Evolutionary conservation across 2,329 filamentous ascomycete genomes (phyloP).

Genomic region (Microdochium nivale): DNA sequence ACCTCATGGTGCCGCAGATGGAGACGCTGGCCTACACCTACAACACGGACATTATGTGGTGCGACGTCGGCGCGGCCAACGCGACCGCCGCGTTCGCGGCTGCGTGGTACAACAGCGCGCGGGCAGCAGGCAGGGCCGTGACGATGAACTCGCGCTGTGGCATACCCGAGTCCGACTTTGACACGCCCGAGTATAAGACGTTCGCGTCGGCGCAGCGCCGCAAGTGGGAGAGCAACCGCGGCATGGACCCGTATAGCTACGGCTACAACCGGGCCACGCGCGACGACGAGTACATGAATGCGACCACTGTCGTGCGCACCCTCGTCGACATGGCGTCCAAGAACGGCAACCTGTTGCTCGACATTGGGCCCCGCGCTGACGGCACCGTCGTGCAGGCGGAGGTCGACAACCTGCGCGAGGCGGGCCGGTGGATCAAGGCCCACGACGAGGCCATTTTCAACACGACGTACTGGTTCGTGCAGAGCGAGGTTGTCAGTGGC

Average conservation of each 20-base stretch:
- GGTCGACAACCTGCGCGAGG: conserved; percentile 35
- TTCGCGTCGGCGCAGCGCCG: conserved; percentile 39
- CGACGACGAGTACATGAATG: conserved; percentile 39
- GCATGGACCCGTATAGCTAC: conserved; percentile 52
- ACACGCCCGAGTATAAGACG: conserved; percentile 49
- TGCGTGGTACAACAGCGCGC: conserved; percentile 30
- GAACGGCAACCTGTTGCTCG: conserved; percentile 47
- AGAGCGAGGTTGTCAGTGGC: conserved; percentile 27
- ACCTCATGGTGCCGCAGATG: conserved; percentile 39
- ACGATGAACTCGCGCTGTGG: conserved; percentile 50
- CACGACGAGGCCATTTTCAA: conserved; percentile 48
- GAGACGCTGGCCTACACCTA: conserved; percentile 31
- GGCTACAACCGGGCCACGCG: conserved; percentile 50
- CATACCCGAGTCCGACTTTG: conserved; percentile 43
- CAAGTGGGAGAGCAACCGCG: conserved; percentile 52
- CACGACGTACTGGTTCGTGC: conserved; percentile 45
- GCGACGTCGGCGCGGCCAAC: conserved; percentile 35
- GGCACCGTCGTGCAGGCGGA: conserved; percentile 43
- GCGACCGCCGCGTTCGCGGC: conserved; percentile 29
- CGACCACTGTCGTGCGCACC: conserved; percentile 33
- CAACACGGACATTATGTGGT: conserved; percentile 40
- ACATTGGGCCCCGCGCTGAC: conserved; percentile 46
- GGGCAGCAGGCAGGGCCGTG: conserved; percentile 34
- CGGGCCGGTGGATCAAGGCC: conserved; percentile 42
- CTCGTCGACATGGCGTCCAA: conserved; percentile 45